These are phyloP conservation scores for Wickerhamomyces sp. DNA, from an alignment of 1,139 yeast genomes.

Conservation along the genomic window DNA sequence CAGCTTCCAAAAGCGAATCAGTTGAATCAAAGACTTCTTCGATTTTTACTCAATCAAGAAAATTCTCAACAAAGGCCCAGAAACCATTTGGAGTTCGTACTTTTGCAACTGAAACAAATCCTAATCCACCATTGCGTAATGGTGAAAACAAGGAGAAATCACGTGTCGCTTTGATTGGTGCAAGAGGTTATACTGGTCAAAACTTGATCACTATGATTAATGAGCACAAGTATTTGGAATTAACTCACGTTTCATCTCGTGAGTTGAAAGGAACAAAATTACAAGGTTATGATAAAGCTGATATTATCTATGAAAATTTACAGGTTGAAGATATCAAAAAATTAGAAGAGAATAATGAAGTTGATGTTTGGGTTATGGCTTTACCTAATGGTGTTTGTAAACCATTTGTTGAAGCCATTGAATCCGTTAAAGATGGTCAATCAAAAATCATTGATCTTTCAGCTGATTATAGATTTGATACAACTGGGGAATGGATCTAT, in stretches of 20 bases:
- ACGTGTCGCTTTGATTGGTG: conserved; percentile 90
- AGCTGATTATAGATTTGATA: conserved; percentile 94
- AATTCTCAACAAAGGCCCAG: conserved; percentile 26
- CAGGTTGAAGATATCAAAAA: conserved; percentile 80
- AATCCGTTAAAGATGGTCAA: conserved; percentile 43
- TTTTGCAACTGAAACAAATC: conserved; percentile 44
- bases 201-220: conserved; percentile 84
- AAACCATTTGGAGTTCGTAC: conserved; percentile 25
- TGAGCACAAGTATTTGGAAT: conserved; percentile 79
- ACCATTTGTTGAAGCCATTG: conserved; percentile 94
- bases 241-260: conserved; percentile 92
- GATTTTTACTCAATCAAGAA: conserved; percentile 35
- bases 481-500: conserved; percentile 82
- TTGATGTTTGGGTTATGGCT: conserved; percentile 99
- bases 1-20: conserved; percentile 20
- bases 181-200: conserved; percentile 97
- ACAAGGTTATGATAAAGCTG: conserved; percentile 78
- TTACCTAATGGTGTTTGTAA: conserved; percentile 96
- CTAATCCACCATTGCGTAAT: conserved; percentile 64
- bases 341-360: conserved; percentile 69
- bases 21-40: conserved; percentile 34
- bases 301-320: conserved; percentile 77
- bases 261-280: conserved; percentile 86
- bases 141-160: conserved; percentile 59
- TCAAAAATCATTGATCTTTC: conserved; percentile 88